Base-by-base conservation (phyloP, 1,284 basidiomycete genomes). In the Golubevia sp. region DNA sequence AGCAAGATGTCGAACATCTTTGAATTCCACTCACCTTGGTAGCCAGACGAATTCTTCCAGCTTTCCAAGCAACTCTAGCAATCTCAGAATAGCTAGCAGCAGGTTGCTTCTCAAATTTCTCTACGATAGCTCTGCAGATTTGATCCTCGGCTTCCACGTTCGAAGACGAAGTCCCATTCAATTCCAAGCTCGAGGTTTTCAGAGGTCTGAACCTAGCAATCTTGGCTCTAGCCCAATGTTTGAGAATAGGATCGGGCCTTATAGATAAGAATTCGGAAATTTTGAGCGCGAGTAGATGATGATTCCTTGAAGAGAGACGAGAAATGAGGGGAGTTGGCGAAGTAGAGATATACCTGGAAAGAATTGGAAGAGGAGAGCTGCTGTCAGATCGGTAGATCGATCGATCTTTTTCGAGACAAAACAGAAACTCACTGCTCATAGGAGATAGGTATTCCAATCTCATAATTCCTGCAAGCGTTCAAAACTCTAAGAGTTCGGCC, bases 191-290 rank as follows among this genome's bases (percentile, higher is more conserved):
- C n/a, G n/a, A n/a, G n/a, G n/a, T n/a, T n/a, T n/a, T n/a, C n/a
- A n/a, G n/a, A n/a, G n/a, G n/a, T n/a, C n/a, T n/a, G n/a, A n/a
- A n/a, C n/a, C n/a, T n/a, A n/a, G n/a, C 73, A 62, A 99, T 95
- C 84, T 97, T 96, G 4, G 92, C 91, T 64, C 90, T 90, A 0
- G 97, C 95, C 97, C 97, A 99, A 81, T 98, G 96, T 74, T 91
- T 92, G 52, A 99, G 86, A 0, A 99, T 94, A 0, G 89, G 87
- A 67, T 95, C 92, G 0, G 93, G 91, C 26, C 92, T 91, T 23
- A 97, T 86, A 4, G 88, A 88, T 15, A 99, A 88, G 84, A 90
- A 93, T 7, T 89, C 88, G 1, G 94, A 94, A 67, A 99, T 91
- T n/a, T 93, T 90, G 4, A 98, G 88, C 1, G 94, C 93, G 30